Evolutionary conservation across 768 basidiomycete species (phyloP).

Genomic region (Pisolithus marmoratus): DNA sequence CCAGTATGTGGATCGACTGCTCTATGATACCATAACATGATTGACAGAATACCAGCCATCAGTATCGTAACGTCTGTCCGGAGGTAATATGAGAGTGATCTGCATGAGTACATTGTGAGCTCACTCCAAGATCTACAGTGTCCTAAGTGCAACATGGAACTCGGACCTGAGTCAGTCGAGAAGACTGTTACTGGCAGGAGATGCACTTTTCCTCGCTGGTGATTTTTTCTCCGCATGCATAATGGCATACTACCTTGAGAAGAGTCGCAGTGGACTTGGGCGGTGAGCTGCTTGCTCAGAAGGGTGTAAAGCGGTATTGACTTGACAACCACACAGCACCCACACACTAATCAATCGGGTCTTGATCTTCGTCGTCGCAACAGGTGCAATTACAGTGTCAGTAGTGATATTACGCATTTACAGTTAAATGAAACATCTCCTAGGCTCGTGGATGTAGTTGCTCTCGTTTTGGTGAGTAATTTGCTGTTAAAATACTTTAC

Average conservation of each 20-base stretch:
- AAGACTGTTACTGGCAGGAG: neutral
- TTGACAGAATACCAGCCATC: neutral
- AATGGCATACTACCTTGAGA: slow-evolving; percentile 2
- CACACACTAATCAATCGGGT: slow-evolving; percentile 14
- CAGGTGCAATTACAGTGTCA: slow-evolving; percentile 5
- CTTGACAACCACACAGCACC: slow-evolving; percentile 7
- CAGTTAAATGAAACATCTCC: neutral
- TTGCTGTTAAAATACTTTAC: neutral
- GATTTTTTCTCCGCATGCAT: slow-evolving; percentile 1
- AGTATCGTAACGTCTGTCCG: neutral
- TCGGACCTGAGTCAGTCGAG: neutral
- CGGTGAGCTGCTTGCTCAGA: neutral
- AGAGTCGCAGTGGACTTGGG: neutral
- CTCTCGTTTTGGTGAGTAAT: slow-evolving; percentile 1
- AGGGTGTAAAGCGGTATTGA: neutral
- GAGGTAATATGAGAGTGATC: neutral
- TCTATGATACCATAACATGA: neutral
- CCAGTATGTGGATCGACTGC: neutral
- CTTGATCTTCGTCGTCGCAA: slow-evolving; percentile 2
- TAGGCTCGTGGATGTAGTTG: slow-evolving; percentile 3
- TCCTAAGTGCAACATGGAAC: slow-evolving; percentile 1
- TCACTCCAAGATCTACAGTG: neutral
- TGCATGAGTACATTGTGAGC: too few relatives aligned
- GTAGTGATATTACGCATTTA: neutral
- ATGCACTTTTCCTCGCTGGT: slow-evolving; percentile 6